phyloP scores from a whole-genome alignment of 75 land plant species.

The Picea sitchensis region DNA sequence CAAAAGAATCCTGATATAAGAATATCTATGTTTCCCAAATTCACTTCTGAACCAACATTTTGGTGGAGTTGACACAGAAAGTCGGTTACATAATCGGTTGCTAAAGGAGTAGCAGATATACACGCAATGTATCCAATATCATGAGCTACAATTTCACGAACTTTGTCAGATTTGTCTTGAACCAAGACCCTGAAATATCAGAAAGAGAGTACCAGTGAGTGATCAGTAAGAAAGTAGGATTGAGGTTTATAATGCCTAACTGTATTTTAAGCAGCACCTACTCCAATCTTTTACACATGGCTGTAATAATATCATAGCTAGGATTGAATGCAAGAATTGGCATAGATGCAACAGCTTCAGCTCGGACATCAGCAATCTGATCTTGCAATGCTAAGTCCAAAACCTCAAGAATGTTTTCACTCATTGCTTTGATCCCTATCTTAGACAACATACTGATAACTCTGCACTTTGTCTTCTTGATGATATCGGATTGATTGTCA shows the following conservation, averaged over 20 bases:
- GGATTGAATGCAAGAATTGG: conserved; percentile 50
- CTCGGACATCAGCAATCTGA: conserved; percentile 50
- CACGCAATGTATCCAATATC: conserved; percentile 72
- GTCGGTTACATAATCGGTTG: background rate
- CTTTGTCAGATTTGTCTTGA: conserved; percentile 36
- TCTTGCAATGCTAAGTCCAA: conserved; percentile 55
- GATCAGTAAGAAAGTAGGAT: background rate
- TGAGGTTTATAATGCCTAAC: background rate
- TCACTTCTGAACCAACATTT: conserved; percentile 12
- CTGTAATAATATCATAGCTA: conserved; percentile 26
- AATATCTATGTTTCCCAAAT: conserved; percentile 18
- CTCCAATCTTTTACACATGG: conserved; percentile 40
- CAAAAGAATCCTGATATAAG: conserved; percentile 50
- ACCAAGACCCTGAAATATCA: conserved; percentile 33
- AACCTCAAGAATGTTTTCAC: conserved; percentile 32
- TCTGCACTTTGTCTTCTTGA: conserved; percentile 41
- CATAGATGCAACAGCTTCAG: conserved; percentile 50
- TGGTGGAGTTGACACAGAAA: conserved; percentile 36
- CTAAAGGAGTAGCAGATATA: conserved; percentile 26
- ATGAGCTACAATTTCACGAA: conserved; percentile 48
- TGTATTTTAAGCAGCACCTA: conserved; percentile 29
- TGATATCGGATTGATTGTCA: conserved; percentile 13
- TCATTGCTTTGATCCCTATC: conserved; percentile 16
- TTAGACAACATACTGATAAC: conserved; percentile 35
- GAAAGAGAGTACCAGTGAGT: background rate